Base-by-base conservation (phyloP, 179 eudicot species). In the Silene noctiflora region DNA sequence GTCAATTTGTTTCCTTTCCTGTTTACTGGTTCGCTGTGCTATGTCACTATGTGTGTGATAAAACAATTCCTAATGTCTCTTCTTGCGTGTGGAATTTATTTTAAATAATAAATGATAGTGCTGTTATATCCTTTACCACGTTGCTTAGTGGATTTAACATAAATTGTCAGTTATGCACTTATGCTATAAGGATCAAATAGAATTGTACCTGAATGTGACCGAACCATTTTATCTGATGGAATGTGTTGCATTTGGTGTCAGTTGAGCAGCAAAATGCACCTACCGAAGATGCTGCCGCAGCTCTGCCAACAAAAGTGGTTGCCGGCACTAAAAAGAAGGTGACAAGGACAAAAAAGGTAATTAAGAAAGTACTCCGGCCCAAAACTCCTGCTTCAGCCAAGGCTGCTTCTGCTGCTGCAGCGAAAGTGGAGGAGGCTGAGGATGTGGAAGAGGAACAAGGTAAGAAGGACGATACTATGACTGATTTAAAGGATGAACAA, bases 331-430 rank as follows among this genome's bases (percentile, higher is more conserved):
- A 72, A 56, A 85, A 63, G 77, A 80, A 81, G 73, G 79, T 82
- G 81, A 81, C 80, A 4, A 84, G 77, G 59, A 81, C 80, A 12
- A 84, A 77, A 67, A 74, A 83, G 71, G 88, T 82, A 65, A 85
- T 77, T 79, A 87, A 73, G 68, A 84, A 81, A 82, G 78, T 84
- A 20, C 24, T 79, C 7, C 83, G 77, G 67, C 82, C 86, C 59
- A 86, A 85, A 76, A 67, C 84, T 69, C 83, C 92, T 71, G 78
- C 85, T 33, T 77, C 90, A 7, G 87, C 83, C 3, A 86, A 84
- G 79, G 77, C 61, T 77, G 84, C 22, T 62, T 16, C 88, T 62
- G 72, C 76, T n/a, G 42, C 72, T 64, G 79, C 80, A 20, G 78
- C 81, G 5, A 71, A 84, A 29, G 53, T 27, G 42, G 75, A 13